Conservation (phyloP, 75 land plant genomes). For the Selaginella moellendorffii region DNA sequence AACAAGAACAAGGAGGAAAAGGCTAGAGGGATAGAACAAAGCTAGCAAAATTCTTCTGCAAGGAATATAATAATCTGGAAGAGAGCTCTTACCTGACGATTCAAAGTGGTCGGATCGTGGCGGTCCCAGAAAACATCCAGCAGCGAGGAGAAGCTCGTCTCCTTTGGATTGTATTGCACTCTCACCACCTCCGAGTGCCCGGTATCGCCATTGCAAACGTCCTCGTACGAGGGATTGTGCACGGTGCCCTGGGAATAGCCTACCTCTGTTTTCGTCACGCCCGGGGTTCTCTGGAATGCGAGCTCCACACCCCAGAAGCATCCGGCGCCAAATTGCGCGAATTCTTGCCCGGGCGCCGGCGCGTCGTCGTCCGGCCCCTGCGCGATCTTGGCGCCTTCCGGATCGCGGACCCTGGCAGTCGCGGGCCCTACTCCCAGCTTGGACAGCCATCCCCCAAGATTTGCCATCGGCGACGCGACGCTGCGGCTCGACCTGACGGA, state of each 20-base stretch:
- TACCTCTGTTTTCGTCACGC: slow-evolving; percentile 74
- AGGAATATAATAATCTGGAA: no score
- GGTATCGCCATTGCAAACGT: slow-evolving; percentile 52
- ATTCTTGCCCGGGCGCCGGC: slow-evolving; percentile 47
- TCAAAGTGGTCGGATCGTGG: slow-evolving; percentile 56
- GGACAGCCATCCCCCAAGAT: not conserved
- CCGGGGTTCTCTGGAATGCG: slow-evolving; percentile 72
- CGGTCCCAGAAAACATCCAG: slow-evolving; percentile 42
- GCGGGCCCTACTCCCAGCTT: not conserved
- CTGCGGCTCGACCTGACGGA: no score
- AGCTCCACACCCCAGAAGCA: slow-evolving; percentile 98
- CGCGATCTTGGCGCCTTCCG: slow-evolving; percentile 27
- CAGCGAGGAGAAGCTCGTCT: slow-evolving; percentile 22
- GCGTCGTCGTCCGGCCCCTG: slow-evolving; percentile 74
- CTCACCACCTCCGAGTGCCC: slow-evolving; percentile 33
- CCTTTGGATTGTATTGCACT: slow-evolving; percentile 48
- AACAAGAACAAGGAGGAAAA: not conserved
- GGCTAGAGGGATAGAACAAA: not conserved
- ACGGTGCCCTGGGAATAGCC: slow-evolving; percentile 67
- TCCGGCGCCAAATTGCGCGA: slow-evolving; percentile 81
- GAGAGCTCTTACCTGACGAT: slow-evolving; percentile 64
- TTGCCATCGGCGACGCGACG: not conserved
- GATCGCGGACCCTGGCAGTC: not conserved
- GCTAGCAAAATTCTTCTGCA: no score
- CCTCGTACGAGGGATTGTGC: slow-evolving; percentile 62